Base-by-base conservation (phyloP, 2,329 filamentous ascomycete genomes). In the Diaporthe velutina region DNA sequence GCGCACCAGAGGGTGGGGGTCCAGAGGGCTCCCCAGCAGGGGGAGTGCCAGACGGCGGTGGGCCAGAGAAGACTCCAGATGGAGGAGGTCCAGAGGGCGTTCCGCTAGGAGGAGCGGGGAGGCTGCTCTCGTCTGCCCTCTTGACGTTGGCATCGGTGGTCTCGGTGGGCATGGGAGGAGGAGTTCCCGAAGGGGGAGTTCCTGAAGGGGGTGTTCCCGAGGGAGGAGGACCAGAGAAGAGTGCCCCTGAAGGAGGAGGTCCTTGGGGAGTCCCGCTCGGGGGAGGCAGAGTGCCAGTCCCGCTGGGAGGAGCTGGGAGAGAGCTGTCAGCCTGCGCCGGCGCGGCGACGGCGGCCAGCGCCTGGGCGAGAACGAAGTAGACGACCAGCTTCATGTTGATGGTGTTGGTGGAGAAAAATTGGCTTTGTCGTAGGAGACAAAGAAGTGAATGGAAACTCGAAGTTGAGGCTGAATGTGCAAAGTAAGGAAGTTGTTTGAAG, bases 301-400 rank as follows among this genome's bases (percentile, higher is more conserved):
- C 54, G 52, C 52, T 71, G 10, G 42, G 52, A 4, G 54, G 55
- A 35, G 52, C 52, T 19, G 54, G 50, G 25, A 45, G 38, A 25
- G 40, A 17, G 19, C 42, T 58, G 28, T 42, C 38, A 42, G 52
- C 68, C 22, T 54, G 68, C 68, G 52, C 52, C 22, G 68, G 68
- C 68, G 52, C 52, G 50, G 68, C 68, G 38, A 57, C 52, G 68
- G 52, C 68, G 68, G 68, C 68, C 68, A 71, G 68, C 54, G 68
- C 68, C 54, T 58, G 52, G 50, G 54, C 40, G n/a, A 71, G 68
- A 48, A 71, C 28, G 35, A 71, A 42, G 55, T 42, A 42, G 25
- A 48, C 68, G 28, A 48, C 40, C 54, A 71, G 52, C 68, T 71
- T 71, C 68, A 71, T 71, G 35, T 48, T 71, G 52, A 48, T 58